Conservation (phyloP, 2,329 filamentous ascomycete genomes). For the Fusarium drepaniforme region DNA sequence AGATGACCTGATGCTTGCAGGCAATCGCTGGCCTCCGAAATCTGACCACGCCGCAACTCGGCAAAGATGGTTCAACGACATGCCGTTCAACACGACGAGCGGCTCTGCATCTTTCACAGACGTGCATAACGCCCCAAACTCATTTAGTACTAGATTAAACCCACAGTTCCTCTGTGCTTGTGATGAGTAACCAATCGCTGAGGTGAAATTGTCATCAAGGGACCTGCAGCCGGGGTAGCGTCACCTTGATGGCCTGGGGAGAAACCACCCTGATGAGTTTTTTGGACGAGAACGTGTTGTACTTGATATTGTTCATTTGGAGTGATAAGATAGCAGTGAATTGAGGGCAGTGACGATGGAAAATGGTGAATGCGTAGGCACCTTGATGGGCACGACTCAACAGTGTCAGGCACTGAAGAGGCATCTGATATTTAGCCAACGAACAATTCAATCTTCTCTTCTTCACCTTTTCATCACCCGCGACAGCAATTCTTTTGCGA, state of each 20-base stretch:
- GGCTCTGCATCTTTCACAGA: conserved; percentile 22
- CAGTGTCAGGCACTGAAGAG: background rate
- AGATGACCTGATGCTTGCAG: background rate
- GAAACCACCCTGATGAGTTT: conserved; percentile 36
- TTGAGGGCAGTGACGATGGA: background rate
- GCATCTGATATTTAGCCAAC: background rate
- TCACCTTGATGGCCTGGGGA: conserved; percentile 35
- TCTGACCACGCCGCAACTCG: background rate
- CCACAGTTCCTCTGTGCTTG: background rate
- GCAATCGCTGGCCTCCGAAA: background rate
- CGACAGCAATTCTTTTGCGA: background rate
- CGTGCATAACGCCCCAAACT: conserved; percentile 2
- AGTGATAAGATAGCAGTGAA: background rate
- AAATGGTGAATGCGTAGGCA: background rate
- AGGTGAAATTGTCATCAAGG: conserved; percentile 28
- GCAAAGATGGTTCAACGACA: background rate
- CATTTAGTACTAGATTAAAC: background rate
- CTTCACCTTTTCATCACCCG: too few relatives aligned
- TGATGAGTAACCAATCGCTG: conserved; percentile 15
- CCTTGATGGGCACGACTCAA: background rate
- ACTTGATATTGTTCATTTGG: background rate
- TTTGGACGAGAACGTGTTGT: background rate
- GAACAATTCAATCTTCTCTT: background rate
- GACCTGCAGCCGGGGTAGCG: conserved; percentile 6
- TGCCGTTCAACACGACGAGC: background rate